phyloP scores from a whole-genome alignment of 2,329 filamentous ascomycete genomes.

The Trichoderma gracile region DNA sequence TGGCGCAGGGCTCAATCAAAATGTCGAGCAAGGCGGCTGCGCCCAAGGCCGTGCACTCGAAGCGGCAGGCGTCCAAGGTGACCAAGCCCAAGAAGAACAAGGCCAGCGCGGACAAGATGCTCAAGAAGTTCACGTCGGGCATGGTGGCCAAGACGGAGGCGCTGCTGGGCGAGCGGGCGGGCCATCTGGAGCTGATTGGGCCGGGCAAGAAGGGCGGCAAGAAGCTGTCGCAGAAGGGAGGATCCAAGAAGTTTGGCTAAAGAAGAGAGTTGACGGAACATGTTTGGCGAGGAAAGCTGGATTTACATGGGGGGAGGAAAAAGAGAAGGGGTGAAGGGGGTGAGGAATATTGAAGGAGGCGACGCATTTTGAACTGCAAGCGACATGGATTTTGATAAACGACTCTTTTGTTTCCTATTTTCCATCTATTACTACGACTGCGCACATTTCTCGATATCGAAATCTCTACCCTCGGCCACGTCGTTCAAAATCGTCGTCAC shows the following conservation, averaged over 20 bases:
- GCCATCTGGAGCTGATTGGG: constrained; percentile 61
- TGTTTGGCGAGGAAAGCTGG: neutral
- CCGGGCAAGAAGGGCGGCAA: constrained; percentile 53
- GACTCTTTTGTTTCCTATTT: neutral
- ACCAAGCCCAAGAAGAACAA: constrained; percentile 52
- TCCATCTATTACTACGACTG: neutral
- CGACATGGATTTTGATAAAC: neutral
- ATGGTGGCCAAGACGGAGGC: constrained; percentile 57
- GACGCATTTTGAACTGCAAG: neutral
- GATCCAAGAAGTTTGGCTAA: constrained; percentile 59
- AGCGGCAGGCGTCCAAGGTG: constrained; percentile 48
- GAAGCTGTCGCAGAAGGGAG: constrained; percentile 48
- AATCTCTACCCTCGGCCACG: constrained; percentile 43
- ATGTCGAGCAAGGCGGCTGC: constrained; percentile 45
- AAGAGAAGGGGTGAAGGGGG: neutral
- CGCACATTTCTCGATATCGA: constrained; percentile 31
- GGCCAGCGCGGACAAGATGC: constrained; percentile 52
- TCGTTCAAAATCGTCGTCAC: constrained; percentile 62
- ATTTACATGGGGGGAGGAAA: neutral
- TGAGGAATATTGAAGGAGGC: too few relatives aligned
- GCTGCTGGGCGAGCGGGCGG: constrained; percentile 59
- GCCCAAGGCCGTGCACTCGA: constrained; percentile 45
- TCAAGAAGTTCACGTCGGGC: constrained; percentile 57
- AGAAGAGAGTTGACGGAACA: neutral
- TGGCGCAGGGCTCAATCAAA: constrained; percentile 59